Evolutionary conservation across 805 yeast genomes (phyloP), one percentile per base, ranked within the genome.

Genomic region (Lachancea meyersii): DNA sequence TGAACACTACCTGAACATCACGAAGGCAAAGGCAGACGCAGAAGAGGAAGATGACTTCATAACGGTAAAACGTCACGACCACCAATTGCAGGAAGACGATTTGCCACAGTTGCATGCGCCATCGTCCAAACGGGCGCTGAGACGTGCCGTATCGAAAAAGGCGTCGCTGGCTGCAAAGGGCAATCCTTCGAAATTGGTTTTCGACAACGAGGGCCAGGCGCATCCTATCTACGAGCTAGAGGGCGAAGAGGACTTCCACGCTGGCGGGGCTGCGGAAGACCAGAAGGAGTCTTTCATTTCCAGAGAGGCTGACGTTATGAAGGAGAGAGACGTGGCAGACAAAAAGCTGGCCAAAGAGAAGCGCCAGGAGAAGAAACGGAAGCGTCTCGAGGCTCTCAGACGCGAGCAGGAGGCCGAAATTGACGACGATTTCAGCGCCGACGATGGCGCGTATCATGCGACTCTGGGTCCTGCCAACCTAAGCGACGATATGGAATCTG

Each of bases 151-250:
- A 28, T 86, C 96, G 10, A 88, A 85, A 69, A 93, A 91, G 61
- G 75, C 77, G 31, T 76, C 88, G 1, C 52, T 79, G 19, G 68
- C 79, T 36, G 60, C 71, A 11, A 75, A 75, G 48, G 86, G 86
- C 1, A 75, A 77, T 44, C 82, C 96, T 14, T 78, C 83, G 17
- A 93, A 88, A 60, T 62, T 91, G 52, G 72, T 76, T 43, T 93
- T 91, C 58, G 99, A 93, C 58, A 98, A 93, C 48, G 97, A 91
- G 2, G 99, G 99, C 21, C 73, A 71, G 4, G 82, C 97, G 0
- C 97, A 91, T 63, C 85, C 95, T 8, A 70, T 91, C 4, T 93
- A 93, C 58, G 97, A 91, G 65, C 71, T 93, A 47, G 88, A 86
- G 59, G 86, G 83, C 52, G 97, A 87, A 64, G 93, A 80, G 31